These are phyloP conservation scores for Clausena lansium DNA, from an alignment of 345 rosid genomes.

Conservation along the genomic window DNA sequence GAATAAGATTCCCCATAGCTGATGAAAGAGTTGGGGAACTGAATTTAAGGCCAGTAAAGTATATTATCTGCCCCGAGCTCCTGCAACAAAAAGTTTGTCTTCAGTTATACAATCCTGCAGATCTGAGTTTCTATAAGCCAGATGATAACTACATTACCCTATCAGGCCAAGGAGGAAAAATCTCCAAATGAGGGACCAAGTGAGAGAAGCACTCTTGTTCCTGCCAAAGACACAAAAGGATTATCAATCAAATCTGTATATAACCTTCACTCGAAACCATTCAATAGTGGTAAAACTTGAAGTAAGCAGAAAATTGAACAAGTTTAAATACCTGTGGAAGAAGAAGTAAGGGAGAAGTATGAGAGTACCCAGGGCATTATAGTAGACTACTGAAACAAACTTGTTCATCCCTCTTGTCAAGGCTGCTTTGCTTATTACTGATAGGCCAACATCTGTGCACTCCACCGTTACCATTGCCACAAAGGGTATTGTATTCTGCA, in stretches of 20 bases:
- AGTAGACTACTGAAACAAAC: constrained; percentile 49
- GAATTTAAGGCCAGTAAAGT: constrained; percentile 21
- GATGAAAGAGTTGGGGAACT: constrained; percentile 41
- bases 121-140: background rate
- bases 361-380: constrained; percentile 42
- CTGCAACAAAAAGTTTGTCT: constrained; percentile 17
- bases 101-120: background rate
- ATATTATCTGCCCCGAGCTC: constrained; percentile 34
- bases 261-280: background rate
- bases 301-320: background rate
- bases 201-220: constrained; percentile 29
- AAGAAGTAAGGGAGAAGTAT: constrained; percentile 43
- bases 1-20: constrained; percentile 36
- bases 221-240: constrained; percentile 18
- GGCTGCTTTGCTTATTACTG: constrained; percentile 48
- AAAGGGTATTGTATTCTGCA: constrained; percentile 25
- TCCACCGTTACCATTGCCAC: constrained; percentile 49
- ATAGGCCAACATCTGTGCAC: constrained; percentile 37
- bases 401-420: constrained; percentile 50
- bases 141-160: constrained; percentile 20
- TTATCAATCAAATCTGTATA: background rate
- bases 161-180: constrained; percentile 42
- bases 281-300: background rate
- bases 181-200: constrained; percentile 24
- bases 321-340: constrained; percentile 31